These are phyloP conservation scores for Byssothecium circinans DNA, from an alignment of 2,329 filamentous ascomycete species.

Conservation along the genomic window DNA sequence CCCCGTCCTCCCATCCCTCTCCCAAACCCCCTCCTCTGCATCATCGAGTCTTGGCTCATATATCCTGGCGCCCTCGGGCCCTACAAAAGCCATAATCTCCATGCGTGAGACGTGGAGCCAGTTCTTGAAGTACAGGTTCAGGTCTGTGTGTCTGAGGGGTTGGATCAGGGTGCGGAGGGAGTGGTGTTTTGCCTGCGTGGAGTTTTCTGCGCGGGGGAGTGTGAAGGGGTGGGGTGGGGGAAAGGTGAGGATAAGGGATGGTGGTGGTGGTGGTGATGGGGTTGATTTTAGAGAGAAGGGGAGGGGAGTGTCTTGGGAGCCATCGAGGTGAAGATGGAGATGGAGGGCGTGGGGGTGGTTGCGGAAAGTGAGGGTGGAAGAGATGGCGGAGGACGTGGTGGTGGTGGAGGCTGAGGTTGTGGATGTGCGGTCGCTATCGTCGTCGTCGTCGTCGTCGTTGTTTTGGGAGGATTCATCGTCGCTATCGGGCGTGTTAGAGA, in stretches of 20 bases:
- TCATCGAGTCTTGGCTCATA: constrained; percentile 2
- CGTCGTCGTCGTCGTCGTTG: too few species aligned
- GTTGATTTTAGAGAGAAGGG: too few species aligned
- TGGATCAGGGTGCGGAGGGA: constrained; percentile 3
- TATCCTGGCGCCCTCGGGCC: constrained; percentile 9
- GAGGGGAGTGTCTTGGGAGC: too few species aligned
- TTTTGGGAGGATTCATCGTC: too few species aligned
- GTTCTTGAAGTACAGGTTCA: constrained; percentile 8
- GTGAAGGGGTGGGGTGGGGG: not conserved
- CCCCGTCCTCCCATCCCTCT: not conserved
- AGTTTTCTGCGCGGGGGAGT: not conserved
- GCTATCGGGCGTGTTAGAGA: too few species aligned
- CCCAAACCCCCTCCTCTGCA: not conserved
- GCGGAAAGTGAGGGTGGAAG: too few species aligned
- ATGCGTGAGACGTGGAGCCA: constrained; percentile 15
- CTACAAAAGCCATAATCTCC: constrained; percentile 13
- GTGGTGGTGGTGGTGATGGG: too few species aligned
- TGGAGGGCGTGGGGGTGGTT: too few species aligned
- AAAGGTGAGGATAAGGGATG: not conserved
- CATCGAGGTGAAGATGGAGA: too few species aligned
- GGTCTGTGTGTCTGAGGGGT: not conserved
- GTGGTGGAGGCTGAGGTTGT: too few species aligned
- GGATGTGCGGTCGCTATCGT: too few species aligned
- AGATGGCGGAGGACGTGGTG: too few species aligned
- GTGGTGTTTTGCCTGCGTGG: constrained; percentile 6